These are phyloP conservation scores for Marchantia paleacea DNA, from an alignment of 225 moss, liverwort and hornwort genomes.

Conservation along the genomic window DNA sequence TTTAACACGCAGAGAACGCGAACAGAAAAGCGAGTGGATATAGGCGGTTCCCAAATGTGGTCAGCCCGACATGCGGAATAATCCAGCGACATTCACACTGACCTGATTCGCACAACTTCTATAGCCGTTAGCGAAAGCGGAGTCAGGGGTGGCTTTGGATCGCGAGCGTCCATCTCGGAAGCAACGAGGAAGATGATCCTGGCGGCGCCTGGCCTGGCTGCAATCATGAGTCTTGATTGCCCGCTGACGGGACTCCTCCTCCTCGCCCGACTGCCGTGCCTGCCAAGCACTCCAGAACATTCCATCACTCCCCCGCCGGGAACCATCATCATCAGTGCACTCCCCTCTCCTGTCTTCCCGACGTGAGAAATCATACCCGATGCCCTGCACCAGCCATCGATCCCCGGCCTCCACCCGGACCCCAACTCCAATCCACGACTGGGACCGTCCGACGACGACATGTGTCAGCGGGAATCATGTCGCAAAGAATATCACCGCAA, in stretches of 20 bases:
- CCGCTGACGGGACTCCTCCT: too few relatives aligned
- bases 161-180: background rate
- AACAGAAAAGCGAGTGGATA: too few relatives aligned
- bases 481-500: too few relatives aligned
- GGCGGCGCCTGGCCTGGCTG: background rate
- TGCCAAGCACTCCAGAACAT: background rate
- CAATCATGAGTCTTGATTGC: background rate
- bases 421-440: too few relatives aligned
- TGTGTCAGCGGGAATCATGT: too few relatives aligned
- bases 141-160: background rate
- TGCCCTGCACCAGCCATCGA: too few relatives aligned
- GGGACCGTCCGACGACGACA: too few relatives aligned
- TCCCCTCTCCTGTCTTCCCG: too few relatives aligned
- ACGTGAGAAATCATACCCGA: background rate
- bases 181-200: background rate
- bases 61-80: background rate
- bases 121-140: constrained; percentile 5
- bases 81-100: background rate
- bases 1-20: too few relatives aligned
- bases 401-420: too few relatives aligned
- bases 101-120: background rate
- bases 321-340: background rate
- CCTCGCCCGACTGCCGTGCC: too few relatives aligned
- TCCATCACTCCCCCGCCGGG: background rate
- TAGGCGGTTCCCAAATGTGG: too few relatives aligned